Evolutionary conservation across 108 stramenopile species (phyloP).

Genomic region (Skeletonema costatum): DNA sequence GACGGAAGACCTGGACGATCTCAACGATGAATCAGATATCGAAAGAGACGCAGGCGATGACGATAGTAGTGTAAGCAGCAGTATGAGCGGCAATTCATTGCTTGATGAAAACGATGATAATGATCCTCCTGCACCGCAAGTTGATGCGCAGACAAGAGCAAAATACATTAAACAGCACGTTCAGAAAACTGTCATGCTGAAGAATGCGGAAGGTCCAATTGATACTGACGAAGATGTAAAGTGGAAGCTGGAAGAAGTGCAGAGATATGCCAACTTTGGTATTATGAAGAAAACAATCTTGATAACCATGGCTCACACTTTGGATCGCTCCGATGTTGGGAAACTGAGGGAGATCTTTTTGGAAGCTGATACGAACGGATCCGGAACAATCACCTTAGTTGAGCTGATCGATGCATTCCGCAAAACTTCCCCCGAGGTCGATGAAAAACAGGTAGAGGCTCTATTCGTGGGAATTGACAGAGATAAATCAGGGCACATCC

Average conservation of each 20-base stretch:
- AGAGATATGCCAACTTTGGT: slow-evolving; percentile 47
- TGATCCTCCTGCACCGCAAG: not conserved
- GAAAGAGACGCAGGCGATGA: slow-evolving; percentile 17
- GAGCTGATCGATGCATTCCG: slow-evolving; percentile 56
- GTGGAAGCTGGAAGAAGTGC: slow-evolving; percentile 37
- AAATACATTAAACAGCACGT: slow-evolving; percentile 40
- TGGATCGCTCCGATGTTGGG: slow-evolving; percentile 58
- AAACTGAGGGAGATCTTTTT: slow-evolving; percentile 59
- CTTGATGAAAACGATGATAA: slow-evolving; percentile 20
- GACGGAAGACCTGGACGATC: slow-evolving; percentile 18
- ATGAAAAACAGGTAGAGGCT: slow-evolving; percentile 49
- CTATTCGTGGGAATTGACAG: slow-evolving; percentile 69
- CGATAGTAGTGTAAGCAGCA: slow-evolving; percentile 2
- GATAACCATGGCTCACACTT: slow-evolving; percentile 63
- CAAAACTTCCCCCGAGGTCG: slow-evolving; percentile 45
- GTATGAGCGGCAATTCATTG: not conserved
- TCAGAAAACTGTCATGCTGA: slow-evolving; percentile 22
- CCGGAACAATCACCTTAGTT: slow-evolving; percentile 62
- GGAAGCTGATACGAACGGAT: slow-evolving; percentile 57
- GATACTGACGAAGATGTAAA: slow-evolving; percentile 8
- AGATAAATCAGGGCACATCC: slow-evolving; percentile 69
- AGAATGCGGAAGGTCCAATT: slow-evolving; percentile 15
- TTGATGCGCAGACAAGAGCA: slow-evolving; percentile 13
- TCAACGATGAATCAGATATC: slow-evolving; percentile 18
- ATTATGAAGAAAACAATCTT: slow-evolving; percentile 63